A percentile compares a stretch with the other conserved stretches of the same genome.
These are phyloP conservation scores for Tremellales sp. DNA, from an alignment of 1,284 basidiomycete species.

Conservation along the genomic window DNA sequence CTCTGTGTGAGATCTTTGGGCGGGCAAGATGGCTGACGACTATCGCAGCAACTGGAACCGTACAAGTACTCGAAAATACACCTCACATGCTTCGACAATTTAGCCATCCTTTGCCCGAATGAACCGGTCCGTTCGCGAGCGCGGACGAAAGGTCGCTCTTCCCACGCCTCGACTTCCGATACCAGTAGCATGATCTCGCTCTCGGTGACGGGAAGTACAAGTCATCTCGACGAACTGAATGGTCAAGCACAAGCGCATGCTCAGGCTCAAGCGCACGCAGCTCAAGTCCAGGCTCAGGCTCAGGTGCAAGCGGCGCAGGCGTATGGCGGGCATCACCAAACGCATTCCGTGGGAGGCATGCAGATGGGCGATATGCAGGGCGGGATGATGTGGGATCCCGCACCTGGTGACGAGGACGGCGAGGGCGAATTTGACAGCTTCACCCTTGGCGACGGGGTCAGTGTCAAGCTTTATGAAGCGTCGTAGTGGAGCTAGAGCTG, in stretches of 20 bases:
- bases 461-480: constrained; percentile 3
- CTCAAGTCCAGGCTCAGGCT: constrained; percentile 4
- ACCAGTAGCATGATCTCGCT: constrained; percentile 18
- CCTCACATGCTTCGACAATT: constrained; percentile 32
- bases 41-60: constrained; percentile 18
- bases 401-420: constrained; percentile 13
- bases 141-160: constrained; percentile 18
- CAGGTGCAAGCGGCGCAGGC: constrained; percentile 6
- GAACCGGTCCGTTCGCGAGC: constrained; percentile 10
- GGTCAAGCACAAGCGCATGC: not conserved
- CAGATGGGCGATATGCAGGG: not conserved
- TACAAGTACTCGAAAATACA: constrained; percentile 37
- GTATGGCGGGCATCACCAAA: constrained; percentile 10
- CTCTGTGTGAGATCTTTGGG: too few species aligned
- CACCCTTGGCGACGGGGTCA: constrained; percentile 22
- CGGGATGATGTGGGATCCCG: constrained; percentile 9
- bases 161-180: constrained; percentile 16
- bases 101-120: constrained; percentile 27
- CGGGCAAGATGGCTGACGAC: not conserved
- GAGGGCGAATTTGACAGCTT: constrained; percentile 29
- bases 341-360: not conserved
- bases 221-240: constrained; percentile 4
- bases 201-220: constrained; percentile 3
- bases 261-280: not conserved
- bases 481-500: too few species aligned